phyloP scores from a whole-genome alignment of 208 protist genomes.

The Trypanosoma cruzi region DNA sequence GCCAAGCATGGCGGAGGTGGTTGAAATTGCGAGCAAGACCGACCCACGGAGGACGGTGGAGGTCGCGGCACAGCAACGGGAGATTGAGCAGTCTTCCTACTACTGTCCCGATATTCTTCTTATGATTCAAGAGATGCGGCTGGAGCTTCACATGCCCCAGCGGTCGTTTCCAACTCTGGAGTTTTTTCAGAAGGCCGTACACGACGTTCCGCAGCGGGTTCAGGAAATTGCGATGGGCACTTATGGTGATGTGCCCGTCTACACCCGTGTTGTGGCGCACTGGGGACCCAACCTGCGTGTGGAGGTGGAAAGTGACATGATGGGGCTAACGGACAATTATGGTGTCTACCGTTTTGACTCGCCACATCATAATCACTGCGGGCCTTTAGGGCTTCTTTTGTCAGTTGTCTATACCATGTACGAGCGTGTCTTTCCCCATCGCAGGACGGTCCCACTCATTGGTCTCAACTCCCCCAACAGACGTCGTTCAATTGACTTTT shows the following conservation, averaged over 20 bases:
- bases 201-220: conserved; percentile 47
- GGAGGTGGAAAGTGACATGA: conserved; percentile 40
- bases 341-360: background rate
- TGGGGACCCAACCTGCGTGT: conserved; percentile 38
- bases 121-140: conserved; percentile 53
- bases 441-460: conserved; percentile 28
- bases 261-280: conserved; percentile 42
- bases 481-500: conserved; percentile 50
- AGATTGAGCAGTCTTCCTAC: conserved; percentile 23
- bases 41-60: conserved; percentile 6
- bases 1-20: background rate
- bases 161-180: conserved; percentile 47
- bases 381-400: conserved; percentile 37
- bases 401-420: conserved; percentile 36
- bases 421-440: conserved; percentile 26
- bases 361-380: conserved; percentile 1
- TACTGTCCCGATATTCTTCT: conserved; percentile 50
- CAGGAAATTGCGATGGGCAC: conserved; percentile 33
- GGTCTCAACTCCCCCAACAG: conserved; percentile 20
- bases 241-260: conserved; percentile 57
- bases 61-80: conserved; percentile 1
- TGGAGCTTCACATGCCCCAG: conserved; percentile 31
- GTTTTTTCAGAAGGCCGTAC: conserved; percentile 58
- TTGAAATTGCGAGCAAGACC: background rate
- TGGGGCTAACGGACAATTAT: background rate